Evolutionary conservation across 2,329 filamentous ascomycete species (phyloP).

Genomic region (Trematosphaeria pertusa): DNA sequence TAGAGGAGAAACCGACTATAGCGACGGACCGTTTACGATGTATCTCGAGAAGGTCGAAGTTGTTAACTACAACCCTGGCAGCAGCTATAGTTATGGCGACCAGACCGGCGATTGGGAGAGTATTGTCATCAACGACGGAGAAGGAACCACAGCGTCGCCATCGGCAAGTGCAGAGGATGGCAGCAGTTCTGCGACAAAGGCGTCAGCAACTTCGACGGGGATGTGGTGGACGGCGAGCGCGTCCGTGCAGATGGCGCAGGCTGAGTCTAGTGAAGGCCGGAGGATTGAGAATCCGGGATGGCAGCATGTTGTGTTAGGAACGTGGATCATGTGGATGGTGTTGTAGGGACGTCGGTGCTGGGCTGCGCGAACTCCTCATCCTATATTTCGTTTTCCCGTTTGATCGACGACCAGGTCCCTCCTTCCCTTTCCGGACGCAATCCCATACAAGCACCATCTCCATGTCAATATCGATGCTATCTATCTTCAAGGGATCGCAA

Average conservation of each 20-base stretch:
- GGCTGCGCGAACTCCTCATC: too few relatives aligned
- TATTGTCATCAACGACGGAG: conserved; percentile 50
- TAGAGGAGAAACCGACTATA: conserved; percentile 61
- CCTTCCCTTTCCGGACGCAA: neutral
- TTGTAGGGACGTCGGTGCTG: too few relatives aligned
- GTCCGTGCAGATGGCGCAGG: too few relatives aligned
- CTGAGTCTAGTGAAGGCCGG: too few relatives aligned
- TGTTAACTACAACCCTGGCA: conserved; percentile 57
- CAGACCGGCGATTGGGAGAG: conserved; percentile 52
- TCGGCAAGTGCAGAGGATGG: neutral
- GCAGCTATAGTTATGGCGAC: conserved; percentile 56
- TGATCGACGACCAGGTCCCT: conserved; percentile 1
- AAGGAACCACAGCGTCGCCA: too few relatives aligned
- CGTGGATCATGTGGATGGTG: too few relatives aligned
- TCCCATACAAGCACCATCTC: neutral
- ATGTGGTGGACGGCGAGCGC: neutral
- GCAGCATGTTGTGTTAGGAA: too few relatives aligned
- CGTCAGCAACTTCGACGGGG: neutral
- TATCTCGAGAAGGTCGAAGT: conserved; percentile 56
- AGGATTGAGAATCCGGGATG: too few relatives aligned
- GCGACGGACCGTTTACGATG: conserved; percentile 57
- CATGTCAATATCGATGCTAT: neutral
- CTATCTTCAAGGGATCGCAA: too few relatives aligned
- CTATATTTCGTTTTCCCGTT: too few relatives aligned
- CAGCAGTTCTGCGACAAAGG: neutral